Evolutionary conservation across 1,284 basidiomycete species (phyloP).

Genomic region (Moesziomyces antarcticus): DNA sequence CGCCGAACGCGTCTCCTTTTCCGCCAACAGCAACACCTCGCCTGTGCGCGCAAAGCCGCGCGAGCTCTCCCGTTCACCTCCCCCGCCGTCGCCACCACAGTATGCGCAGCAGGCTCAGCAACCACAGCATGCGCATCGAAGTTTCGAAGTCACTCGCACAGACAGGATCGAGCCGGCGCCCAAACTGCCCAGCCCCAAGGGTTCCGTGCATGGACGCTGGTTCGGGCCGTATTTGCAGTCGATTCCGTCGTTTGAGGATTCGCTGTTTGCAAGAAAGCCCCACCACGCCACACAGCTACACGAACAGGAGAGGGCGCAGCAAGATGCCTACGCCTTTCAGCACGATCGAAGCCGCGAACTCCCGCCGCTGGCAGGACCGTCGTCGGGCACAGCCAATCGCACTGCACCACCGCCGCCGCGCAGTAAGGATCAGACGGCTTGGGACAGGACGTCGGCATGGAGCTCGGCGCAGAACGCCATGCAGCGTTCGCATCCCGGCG

Average conservation of each 20-base stretch:
- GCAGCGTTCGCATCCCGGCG: constrained; percentile 13
- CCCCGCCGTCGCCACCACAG: constrained; percentile 11
- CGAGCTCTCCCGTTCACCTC: constrained; percentile 23
- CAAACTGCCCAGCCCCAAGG: constrained; percentile 39
- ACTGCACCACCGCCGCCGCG: constrained; percentile 1
- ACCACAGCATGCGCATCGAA: constrained; percentile 9
- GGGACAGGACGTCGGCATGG: constrained; percentile 33
- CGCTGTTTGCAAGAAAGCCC: constrained; percentile 25
- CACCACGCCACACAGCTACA: constrained; percentile 3
- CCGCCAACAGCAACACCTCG: constrained; percentile 9
- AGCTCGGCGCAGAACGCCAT: constrained; percentile 13
- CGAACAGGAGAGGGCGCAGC: constrained; percentile 8
- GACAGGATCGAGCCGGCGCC: constrained; percentile 22
- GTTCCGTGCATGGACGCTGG: constrained; percentile 39
- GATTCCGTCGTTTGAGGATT: constrained; percentile 30
- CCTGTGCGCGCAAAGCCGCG: constrained; percentile 15
- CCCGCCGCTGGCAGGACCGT: constrained; percentile 19
- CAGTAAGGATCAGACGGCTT: constrained; percentile 14
- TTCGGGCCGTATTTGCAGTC: constrained; percentile 45
- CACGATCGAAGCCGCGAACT: constrained; percentile 31
- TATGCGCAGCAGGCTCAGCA: constrained; percentile 3
- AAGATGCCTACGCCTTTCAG: constrained; percentile 10
- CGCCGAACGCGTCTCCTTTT: constrained; percentile 3
- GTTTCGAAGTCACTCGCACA: too few species aligned
- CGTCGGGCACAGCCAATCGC: constrained; percentile 15